Evolutionary conservation across 257 asterid species (phyloP).

Genomic region (Nicotiana knightiana): DNA sequence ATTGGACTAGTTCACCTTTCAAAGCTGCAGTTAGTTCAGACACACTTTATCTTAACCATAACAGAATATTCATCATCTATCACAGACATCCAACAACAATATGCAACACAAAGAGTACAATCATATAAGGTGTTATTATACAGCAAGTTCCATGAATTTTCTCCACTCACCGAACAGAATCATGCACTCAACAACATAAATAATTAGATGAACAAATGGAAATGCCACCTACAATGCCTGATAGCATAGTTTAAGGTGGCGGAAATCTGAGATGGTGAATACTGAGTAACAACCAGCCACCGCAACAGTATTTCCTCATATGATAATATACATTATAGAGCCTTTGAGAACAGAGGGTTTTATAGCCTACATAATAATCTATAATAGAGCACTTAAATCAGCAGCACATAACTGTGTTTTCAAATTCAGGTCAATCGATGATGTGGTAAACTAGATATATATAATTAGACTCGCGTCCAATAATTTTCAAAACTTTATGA

Average conservation of each 20-base stretch:
- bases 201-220: background rate
- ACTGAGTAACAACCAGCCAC: background rate
- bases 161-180: background rate
- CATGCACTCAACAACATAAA: background rate
- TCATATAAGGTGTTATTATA: background rate
- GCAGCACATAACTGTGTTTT: background rate
- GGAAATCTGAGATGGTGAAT: background rate
- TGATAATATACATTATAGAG: background rate
- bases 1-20: background rate
- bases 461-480: background rate
- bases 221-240: background rate
- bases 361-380: background rate
- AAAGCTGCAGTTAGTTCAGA: background rate
- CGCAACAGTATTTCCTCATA: background rate
- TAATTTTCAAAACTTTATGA: background rate
- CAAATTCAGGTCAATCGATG: background rate
- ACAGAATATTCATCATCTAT: background rate
- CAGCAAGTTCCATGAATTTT: background rate
- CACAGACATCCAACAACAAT: background rate
- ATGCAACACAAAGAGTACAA: background rate
- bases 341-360: background rate
- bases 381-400: background rate
- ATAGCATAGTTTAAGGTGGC: background rate
- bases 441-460: background rate
- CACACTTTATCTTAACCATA: background rate